Evolutionary conservation across 2,329 filamentous ascomycete genomes (phyloP), one percentile per base, ranked within the genome.

Genomic region (Fusarium cyanostomum): DNA sequence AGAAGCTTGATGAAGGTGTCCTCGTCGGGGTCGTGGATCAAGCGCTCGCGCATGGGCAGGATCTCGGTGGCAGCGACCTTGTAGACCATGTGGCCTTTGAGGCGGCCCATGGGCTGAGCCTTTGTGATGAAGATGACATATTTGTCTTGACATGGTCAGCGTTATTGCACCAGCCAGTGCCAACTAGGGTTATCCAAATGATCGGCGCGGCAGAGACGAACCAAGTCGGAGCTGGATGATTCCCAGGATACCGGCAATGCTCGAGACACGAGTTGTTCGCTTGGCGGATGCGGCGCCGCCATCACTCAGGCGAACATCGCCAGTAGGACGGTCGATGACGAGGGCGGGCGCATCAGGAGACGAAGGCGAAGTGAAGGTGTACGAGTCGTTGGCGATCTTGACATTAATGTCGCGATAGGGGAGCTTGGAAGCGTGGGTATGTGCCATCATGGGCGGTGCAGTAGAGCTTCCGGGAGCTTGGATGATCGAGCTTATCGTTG

Each of bases 331-430:
- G 73, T 98, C 95, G 66, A 99, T 86, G 12, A 97, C 88, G 48
- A 99, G 84, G 9, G 92, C 92, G 12, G 92, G 92, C 26, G 94
- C 90, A 78, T 94, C 88, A 61, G 94, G 93, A 4, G 93, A 94
- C 1, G 95, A 98, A 26, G 95, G 95, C 26, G 95, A 99, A 34
- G 92, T 94, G 79, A 99, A 99, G 71, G 93, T 92, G 83, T 99
- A 99, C 75, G 95, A 90, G 71, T 94, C 92, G 71, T 92, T 84
- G 49, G 94, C 93, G 67, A 93, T 91, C 78, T 96, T 93, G 77
- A 99, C 88, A 78, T 98, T 99, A 82, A 98, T 96, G 82, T 99
- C 95, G 75, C 94, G 88, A 79, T 94, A 99, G 18, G 94, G 95
- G 68, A 86, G 78, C 66, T 76, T 74, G 46, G 74, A 66, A 51